phyloP scores from a whole-genome alignment of 225 moss, liverwort and hornwort species.

The Physcomitrium patens region DNA sequence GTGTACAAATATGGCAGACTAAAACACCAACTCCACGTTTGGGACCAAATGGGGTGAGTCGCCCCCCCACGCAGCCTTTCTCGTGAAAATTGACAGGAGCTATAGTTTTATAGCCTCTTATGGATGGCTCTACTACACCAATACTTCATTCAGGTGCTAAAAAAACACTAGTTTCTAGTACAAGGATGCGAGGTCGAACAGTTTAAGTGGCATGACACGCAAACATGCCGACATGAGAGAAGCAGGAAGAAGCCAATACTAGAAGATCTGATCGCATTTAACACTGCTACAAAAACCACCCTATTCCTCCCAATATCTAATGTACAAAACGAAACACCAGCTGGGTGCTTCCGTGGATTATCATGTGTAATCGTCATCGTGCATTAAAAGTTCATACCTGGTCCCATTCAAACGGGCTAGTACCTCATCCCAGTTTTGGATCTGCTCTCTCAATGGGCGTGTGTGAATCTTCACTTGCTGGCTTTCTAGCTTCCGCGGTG shows the following conservation, averaged over 20 bases:
- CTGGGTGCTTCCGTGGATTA: neutral
- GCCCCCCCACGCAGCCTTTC: too few relatives aligned
- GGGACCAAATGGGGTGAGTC: neutral
- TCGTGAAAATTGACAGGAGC: too few relatives aligned
- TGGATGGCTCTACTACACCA: too few relatives aligned
- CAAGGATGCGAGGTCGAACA: too few relatives aligned
- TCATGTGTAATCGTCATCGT: constrained; percentile 56
- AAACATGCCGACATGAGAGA: constrained; percentile 9
- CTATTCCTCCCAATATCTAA: neutral
- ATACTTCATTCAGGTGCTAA: too few relatives aligned
- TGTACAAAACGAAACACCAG: constrained; percentile 29
- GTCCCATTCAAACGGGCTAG: constrained; percentile 68
- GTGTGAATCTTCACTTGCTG: constrained; percentile 97
- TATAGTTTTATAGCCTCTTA: too few relatives aligned
- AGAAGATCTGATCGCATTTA: neutral
- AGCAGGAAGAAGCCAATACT: neutral
- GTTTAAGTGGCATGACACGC: neutral
- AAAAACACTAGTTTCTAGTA: too few relatives aligned
- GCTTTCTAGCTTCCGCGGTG: constrained; percentile 64
- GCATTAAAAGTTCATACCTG: constrained; percentile 67
- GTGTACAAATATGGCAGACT: neutral
- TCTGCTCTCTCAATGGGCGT: constrained; percentile 71
- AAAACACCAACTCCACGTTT: neutral
- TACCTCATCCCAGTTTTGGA: constrained; percentile 92
- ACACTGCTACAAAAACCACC: too few relatives aligned